Conservation (phyloP, 2,329 filamentous ascomycete species). For the Pseudogymnoascus sp. region DNA sequence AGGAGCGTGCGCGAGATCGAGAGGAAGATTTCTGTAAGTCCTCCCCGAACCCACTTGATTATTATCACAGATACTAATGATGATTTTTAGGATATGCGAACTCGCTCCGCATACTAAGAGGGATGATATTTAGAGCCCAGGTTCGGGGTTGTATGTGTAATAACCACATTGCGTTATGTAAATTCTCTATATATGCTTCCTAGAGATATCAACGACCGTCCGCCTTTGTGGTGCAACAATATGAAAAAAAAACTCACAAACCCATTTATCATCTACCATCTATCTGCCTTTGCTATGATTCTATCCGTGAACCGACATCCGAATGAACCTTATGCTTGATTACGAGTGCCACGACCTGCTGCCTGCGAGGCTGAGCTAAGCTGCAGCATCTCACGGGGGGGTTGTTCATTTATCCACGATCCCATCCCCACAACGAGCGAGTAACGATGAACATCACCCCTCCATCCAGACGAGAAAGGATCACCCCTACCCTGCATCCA, state of each 20-base stretch:
- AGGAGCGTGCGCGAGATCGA: conserved; percentile 89
- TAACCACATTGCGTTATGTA: conserved; percentile 5
- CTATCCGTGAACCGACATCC: neutral
- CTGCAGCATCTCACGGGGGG: neutral
- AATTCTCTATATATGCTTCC: neutral
- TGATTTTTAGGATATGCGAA: conserved; percentile 44
- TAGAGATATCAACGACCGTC: neutral
- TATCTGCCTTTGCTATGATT: neutral
- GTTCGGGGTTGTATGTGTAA: neutral
- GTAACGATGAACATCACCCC: neutral
- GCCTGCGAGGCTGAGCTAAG: neutral
- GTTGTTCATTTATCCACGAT: neutral
- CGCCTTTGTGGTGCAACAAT: neutral
- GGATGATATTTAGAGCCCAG: neutral
- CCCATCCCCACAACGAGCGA: neutral
- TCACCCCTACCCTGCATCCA: neutral
- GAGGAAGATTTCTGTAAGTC: conserved; percentile 73
- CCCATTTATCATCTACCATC: neutral
- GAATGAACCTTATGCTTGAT: neutral
- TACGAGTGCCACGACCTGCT: neutral
- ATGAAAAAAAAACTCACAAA: conserved; percentile 3
- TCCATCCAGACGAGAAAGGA: neutral
- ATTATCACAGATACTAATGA: conserved; percentile 18
- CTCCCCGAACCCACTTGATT: neutral
- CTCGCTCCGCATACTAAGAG: conserved; percentile 43